Base-by-base conservation (phyloP, 371 early-diverging fungal species). In the Apophysomyces variabilis region DNA sequence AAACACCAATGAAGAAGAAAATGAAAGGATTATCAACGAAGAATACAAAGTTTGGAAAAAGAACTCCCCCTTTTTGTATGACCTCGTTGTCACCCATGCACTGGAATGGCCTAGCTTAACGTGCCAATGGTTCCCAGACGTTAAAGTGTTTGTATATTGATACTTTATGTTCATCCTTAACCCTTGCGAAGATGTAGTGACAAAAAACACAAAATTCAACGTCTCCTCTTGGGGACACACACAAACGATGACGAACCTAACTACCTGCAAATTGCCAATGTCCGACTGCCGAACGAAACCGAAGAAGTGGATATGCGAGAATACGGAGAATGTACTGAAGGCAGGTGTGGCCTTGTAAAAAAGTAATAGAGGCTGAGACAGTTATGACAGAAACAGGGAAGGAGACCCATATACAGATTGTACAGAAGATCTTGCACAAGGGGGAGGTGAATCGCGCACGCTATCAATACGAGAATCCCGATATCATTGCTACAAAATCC, bases 41-140 rank as follows among this genome's bases (percentile, higher is more conserved):
- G 99, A 99, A 74, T 99, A 98, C 83, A 95, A 95, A 78, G 87
- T 96, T 69, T 99, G 99, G 99, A 98, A 99, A 76, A 99, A 99
- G 89, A 99, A 99, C 85, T 93, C 96, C 8, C 99, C 99, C 36
- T 99, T 97, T 72, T 89, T 99, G 21, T 99, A 99, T 78, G 99
- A 99, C 79, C 86, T 97, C 62, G 90, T 99, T 35, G 88, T 99
- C 37, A 97, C 99, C n/a, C 98, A 99, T 73, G 96, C 98, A 18
- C 84, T 99, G 16, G 96, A 97, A 70, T 99, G 99, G 99, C 99
- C 99, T 5, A 94, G 97, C 59, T 81, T 99, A 60, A 98, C 98
- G 18, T 92, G 94, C 66, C 99, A 99, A 83, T 99, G 99, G 99
- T 92, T 99, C 69, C 99, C 99, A 14, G 99, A 98, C 74, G 87